Base-by-base conservation (phyloP, 2,329 filamentous ascomycete species). In the Geosmithia morbida region DNA sequence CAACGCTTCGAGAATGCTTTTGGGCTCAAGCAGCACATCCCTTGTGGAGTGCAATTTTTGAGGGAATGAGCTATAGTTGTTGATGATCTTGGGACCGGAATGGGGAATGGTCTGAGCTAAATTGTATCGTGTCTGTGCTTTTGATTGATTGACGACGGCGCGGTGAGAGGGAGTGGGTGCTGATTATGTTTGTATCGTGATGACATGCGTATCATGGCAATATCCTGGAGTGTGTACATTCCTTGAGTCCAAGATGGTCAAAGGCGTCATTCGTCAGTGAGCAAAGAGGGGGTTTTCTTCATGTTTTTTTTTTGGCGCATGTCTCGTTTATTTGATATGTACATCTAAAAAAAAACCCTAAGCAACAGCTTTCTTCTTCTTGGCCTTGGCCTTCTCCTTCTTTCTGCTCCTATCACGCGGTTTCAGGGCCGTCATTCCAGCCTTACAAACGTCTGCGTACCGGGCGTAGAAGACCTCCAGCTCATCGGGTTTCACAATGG, bases 391-490 rank as follows among this genome's bases (percentile, higher is more conserved):
- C 62, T 84, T 85, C 56, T 84, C 81, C 61, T 85, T 86, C 69
- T 82, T 81, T 74, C 87, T 90, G 65, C 84, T 94, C 59, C 88
- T 77, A 66, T 97, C 90, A 55, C 92, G 76, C 61, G 94, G 95
- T 77, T 95, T 97, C 7, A 51, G 52, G 2, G 56, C 57, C 13
- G 51, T 56, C 14, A 59, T 60, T 49, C 53, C 59, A 2, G 53
- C 47, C 19, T 47, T 60, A n/a, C 53, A 60, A 46, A 55, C 55
- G 55, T 97, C 92, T 19, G 88, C 89, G 67, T 97, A 98, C 46
- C 78, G 74, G 29, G 71, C 68, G 62, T 88, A 98, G 60, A 98
- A 98, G 0, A 63, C 69, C 47, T 94, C 88, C 11, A 97, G 63
- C 5, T 83, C 78, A 49, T 82, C 77, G 1, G 84, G 78, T 48